Evolutionary conservation across 2,329 filamentous ascomycete genomes (phyloP), one percentile per base, ranked within the genome.

Genomic region (Ustulina deusta): DNA sequence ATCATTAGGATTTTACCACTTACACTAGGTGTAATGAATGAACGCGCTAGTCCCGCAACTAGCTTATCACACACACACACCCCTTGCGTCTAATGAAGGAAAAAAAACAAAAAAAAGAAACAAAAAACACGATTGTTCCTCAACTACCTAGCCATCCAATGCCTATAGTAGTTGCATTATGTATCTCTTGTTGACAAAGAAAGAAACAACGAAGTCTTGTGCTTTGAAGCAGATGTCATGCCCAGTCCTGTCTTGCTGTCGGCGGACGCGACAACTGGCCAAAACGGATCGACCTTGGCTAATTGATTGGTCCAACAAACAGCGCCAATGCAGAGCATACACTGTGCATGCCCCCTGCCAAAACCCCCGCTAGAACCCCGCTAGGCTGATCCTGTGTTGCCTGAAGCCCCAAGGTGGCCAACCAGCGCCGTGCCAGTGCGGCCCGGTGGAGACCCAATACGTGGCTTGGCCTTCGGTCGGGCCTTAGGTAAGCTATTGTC

Each of bases 401-500:
- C 55, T n/a, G 20, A 61, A 61, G 52, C 29, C 6, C 2, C 1
- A 5, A 32, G 42, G 10, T 13, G 9, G 10, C 63, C 63, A 65
- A 69, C 46, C 38, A 57, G 51, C 25, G 44, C n/a, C 20, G n/a
- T 32, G 34, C 13, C 29, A 7, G 42, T 15, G 10, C 34, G 6
- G 2, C 36, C 6, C n/a, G 32, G 62, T 60, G 66, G 68, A 10
- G 48, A 52, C 7, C 32, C 25, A 34, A 56, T 70, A 69, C 61
- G 68, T 69, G 70, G 70, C 48, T 68, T 65, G 68, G 67, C 63
- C 27, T n/a, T 3, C 13, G 7, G 17, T 3, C 15, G 15, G 6
- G 27, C 49, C 69, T 40, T 56, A 56, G 54, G 54, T 56, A 67
- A 46, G 42, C 58, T 57, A 75, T 76, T 69, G 44, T 73, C 71